A percentile compares a stretch with the other conserved stretches of the same genome.
Conservation (phyloP, 805 yeast species). For the Pichia nakasei region DNA sequence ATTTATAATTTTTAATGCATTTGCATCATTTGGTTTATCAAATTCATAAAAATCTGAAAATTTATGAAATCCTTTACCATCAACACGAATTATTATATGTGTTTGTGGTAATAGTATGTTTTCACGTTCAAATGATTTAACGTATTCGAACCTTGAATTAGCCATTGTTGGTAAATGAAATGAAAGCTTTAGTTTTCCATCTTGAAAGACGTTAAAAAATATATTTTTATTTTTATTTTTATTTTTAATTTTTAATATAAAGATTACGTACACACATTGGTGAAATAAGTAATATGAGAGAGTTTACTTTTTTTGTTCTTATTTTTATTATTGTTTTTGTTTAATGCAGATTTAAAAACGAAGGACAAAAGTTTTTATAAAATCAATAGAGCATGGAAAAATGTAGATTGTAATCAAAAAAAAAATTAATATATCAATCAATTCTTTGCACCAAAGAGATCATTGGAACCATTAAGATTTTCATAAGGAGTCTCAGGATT, state of each 20-base stretch:
- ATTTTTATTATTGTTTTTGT: no score
- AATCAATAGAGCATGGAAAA: no score
- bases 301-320: no score
- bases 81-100: slow-evolving; percentile 76
- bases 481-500: background rate
- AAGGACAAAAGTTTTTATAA: no score
- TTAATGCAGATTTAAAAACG: no score
- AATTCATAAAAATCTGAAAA: slow-evolving; percentile 68
- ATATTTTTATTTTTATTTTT: no score
- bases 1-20: slow-evolving; percentile 77
- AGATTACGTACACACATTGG: no score
- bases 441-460: background rate
- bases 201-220: no score
- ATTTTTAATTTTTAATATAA: no score
- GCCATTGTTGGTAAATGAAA: slow-evolving; percentile 43
- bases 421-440: background rate
- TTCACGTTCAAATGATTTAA: slow-evolving; percentile 69
- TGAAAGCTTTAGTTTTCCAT: no score
- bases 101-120: slow-evolving; percentile 68
- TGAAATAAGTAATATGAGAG: no score
- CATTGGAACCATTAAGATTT: background rate
- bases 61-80: slow-evolving; percentile 90
- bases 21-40: slow-evolving; percentile 76
- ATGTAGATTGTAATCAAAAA: no score
- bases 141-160: slow-evolving; percentile 82